Evolutionary conservation across 2,329 filamentous ascomycete genomes (phyloP).

Genomic region (Beauveria pseudobassiana): DNA sequence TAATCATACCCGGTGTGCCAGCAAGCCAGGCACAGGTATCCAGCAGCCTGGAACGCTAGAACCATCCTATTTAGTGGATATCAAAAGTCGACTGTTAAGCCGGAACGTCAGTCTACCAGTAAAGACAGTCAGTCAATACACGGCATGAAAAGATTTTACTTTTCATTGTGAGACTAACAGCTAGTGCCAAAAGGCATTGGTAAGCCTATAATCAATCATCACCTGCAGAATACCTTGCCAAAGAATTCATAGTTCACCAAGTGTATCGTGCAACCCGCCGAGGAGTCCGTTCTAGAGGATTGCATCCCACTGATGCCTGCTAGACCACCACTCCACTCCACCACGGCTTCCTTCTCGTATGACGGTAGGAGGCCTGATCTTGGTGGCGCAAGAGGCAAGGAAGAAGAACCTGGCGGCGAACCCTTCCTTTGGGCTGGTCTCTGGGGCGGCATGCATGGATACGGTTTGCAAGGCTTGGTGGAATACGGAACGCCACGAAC

Average conservation of each 20-base stretch:
- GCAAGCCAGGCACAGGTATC: background rate
- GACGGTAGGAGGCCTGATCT: background rate
- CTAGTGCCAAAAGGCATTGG: background rate
- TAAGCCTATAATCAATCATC: too few relatives aligned
- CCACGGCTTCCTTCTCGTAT: conserved; percentile 1
- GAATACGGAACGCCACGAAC: conserved; percentile 1
- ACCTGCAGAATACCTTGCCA: background rate
- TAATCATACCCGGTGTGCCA: too few relatives aligned
- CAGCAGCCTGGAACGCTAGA: background rate
- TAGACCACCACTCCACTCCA: background rate
- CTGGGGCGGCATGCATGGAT: background rate
- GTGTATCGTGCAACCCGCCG: background rate
- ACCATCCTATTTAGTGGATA: background rate
- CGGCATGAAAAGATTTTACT: background rate
- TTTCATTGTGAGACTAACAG: background rate
- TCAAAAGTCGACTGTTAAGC: background rate
- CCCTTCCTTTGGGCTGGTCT: background rate
- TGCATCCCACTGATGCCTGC: background rate
- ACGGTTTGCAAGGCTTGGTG: background rate
- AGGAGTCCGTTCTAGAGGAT: background rate
- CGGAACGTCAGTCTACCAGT: background rate
- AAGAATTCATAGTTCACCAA: background rate
- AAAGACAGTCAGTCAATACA: background rate
- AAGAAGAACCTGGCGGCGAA: background rate
- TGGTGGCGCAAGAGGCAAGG: conserved; percentile 3